Conservation (phyloP, 228 moss, liverwort and hornwort species). For the Sphagnum fallax region DNA sequence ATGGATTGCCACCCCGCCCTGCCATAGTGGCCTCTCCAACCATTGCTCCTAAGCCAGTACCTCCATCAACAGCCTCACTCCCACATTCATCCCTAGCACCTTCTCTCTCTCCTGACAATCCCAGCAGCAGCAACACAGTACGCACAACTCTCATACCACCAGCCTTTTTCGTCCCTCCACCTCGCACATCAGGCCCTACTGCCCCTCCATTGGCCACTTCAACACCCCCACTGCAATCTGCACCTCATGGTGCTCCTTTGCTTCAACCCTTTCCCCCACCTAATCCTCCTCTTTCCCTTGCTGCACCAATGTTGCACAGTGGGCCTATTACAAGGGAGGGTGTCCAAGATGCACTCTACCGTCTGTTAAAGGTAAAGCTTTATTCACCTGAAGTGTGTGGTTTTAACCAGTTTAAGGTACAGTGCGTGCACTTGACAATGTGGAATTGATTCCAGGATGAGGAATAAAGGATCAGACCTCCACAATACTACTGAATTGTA, state of each 20-base stretch:
- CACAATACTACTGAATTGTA: background rate
- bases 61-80: slow-evolving; percentile 42
- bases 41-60: slow-evolving; percentile 40
- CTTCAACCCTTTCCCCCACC: slow-evolving; percentile 98
- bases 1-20: slow-evolving; percentile 55
- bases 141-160: slow-evolving; percentile 80
- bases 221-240: slow-evolving; percentile 62
- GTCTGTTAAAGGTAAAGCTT: slow-evolving; percentile 68
- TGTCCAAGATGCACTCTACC: slow-evolving; percentile 83
- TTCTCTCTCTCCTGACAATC: slow-evolving; percentile 49
- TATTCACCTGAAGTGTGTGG: background rate
- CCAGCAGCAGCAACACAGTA: slow-evolving; percentile 45
- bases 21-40: slow-evolving; percentile 26
- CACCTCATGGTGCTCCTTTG: slow-evolving; percentile 72
- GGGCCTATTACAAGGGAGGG: slow-evolving; percentile 78
- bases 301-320: slow-evolving; percentile 69
- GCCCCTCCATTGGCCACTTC: slow-evolving; percentile 45
- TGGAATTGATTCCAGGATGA: no score
- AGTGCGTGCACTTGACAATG: background rate
- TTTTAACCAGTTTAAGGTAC: background rate
- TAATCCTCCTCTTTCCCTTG: slow-evolving; percentile 80
- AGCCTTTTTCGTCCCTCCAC: slow-evolving; percentile 90
- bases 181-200: slow-evolving; percentile 51
- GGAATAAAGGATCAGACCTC: background rate
- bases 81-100: slow-evolving; percentile 55